Base-by-base conservation (phyloP, 78 protist genomes). In the Dictyostelium brefeldianum region DNA sequence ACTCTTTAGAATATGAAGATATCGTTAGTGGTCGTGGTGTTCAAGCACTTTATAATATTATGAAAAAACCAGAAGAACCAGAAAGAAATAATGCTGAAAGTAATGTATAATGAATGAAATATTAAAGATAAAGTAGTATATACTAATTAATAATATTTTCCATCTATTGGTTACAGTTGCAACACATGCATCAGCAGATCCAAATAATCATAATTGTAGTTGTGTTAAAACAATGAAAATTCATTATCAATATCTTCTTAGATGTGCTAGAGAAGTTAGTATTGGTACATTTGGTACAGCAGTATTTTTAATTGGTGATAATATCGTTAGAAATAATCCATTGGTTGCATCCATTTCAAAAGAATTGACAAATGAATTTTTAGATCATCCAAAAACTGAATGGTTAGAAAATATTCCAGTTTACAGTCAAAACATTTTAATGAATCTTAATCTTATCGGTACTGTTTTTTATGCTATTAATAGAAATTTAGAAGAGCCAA, bases 21-120 rank as follows among this genome's bases (percentile, higher is more conserved):
- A 81, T 91, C 41, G 89, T 82, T 22, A 91, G 95, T 91, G 95
- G 95, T 57, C 89, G 95, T 83, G 95, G 95, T 77, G 18, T 91
- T 31, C 54, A 78, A 53, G 54, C 27, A 11, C 25, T 78, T 29
- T 78, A 54, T 53, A 53, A 36, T 4, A 46, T 54, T 29, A 29
- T 29, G n/a, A 78, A 78, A 29, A 50, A 74, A 10, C 29, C 18
- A 31, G 36, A 54, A 15, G 83, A 54, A 53, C 47, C 46, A 29
- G 83, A 25, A 20, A 31, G 54, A 78, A 8, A 50, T 20, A 78
- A 67, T 46, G 46, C 36, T n/a, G 75, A 80, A 56, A 78, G 83
- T 78, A 56, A 11, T n/a, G 29, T 43, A 57, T 17, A 53, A 5
- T 47, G 29, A 22, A 25, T 67, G n/a, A n/a, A 47, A 25, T 78